These are phyloP conservation scores for Entomophthora muscae DNA, from an alignment of 371 early-diverging fungal genomes.

Conservation along the genomic window DNA sequence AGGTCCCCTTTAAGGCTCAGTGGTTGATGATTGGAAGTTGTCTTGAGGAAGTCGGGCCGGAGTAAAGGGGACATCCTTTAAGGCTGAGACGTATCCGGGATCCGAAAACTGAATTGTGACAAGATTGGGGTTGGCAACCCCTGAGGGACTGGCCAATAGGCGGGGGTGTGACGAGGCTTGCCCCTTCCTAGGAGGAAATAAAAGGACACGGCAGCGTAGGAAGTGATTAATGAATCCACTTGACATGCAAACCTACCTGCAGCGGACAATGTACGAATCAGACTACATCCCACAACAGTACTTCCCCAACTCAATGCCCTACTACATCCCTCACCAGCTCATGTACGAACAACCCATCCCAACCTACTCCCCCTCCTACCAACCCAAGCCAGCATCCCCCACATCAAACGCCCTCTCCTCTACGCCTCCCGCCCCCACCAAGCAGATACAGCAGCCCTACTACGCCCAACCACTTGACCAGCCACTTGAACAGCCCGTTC, in stretches of 20 bases:
- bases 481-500: too few relatives aligned
- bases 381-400: neutral
- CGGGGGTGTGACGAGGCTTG: neutral
- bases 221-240: neutral
- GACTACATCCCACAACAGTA: neutral
- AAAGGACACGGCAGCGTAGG: neutral
- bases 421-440: neutral
- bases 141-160: neutral
- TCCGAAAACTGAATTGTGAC: neutral
- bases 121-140: neutral
- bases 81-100: neutral
- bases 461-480: too few relatives aligned
- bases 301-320: neutral
- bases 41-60: neutral
- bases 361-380: neutral
- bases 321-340: neutral
- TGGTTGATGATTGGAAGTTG: too few relatives aligned
- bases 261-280: neutral
- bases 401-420: neutral
- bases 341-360: neutral
- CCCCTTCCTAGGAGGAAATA: neutral
- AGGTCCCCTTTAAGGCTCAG: too few relatives aligned
- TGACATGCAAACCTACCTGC: neutral
- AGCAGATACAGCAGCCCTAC: neutral
- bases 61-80: neutral